phyloP scores from a whole-genome alignment of 805 yeast species.

The Naumovozyma castellii region DNA sequence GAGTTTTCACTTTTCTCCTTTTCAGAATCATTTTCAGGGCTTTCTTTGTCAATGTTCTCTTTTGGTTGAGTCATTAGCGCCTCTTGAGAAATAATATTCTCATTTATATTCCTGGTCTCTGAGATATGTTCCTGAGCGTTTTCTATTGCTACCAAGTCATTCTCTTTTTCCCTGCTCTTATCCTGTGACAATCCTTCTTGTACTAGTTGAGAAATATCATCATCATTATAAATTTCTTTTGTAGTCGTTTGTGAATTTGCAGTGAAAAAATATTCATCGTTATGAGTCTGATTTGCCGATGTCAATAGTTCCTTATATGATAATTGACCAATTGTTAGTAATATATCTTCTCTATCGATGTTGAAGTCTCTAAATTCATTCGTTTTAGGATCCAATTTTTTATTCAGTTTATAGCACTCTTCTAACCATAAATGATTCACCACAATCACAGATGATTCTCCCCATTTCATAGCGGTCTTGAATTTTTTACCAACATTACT shows the following conservation, averaged over 20 bases:
- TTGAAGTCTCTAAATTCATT: slow-evolving; percentile 7
- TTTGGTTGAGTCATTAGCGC: too few species aligned
- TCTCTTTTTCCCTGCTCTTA: too few species aligned
- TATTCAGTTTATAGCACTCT: slow-evolving; percentile 42
- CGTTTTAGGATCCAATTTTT: slow-evolving; percentile 7
- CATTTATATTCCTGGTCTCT: too few species aligned
- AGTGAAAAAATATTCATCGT: not conserved
- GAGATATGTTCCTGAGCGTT: too few species aligned
- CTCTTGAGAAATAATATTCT: too few species aligned
- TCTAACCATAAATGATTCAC: slow-evolving; percentile 88
- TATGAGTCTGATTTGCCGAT: not conserved
- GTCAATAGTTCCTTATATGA: not conserved
- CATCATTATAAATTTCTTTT: not conserved
- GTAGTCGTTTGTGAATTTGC: not conserved
- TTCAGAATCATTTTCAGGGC: not conserved
- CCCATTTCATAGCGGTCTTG: slow-evolving; percentile 66
- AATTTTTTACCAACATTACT: slow-evolving; percentile 63
- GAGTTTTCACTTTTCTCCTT: not conserved
- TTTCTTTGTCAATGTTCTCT: slow-evolving; percentile 11
- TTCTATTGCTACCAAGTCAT: too few species aligned
- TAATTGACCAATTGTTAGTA: not conserved
- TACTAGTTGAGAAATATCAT: too few species aligned
- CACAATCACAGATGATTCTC: slow-evolving; percentile 31
- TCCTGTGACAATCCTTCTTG: too few species aligned
- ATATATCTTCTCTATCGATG: not conserved